These are phyloP conservation scores for Petasospora fabianii DNA, from an alignment of 1,139 yeast genomes.

Conservation along the genomic window DNA sequence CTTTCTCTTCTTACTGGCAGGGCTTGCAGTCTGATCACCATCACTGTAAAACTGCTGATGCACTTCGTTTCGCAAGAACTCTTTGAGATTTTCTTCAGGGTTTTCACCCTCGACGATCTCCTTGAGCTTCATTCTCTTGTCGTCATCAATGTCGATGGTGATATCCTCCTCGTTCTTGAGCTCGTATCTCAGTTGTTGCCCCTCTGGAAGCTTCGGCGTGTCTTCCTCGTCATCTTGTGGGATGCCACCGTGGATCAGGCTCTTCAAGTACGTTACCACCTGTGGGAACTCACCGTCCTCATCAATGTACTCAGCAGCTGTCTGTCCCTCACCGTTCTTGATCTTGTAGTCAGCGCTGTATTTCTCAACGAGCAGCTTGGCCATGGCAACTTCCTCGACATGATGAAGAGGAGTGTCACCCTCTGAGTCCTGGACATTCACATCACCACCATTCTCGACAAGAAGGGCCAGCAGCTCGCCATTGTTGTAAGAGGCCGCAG, in stretches of 20 bases:
- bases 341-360: conserved; percentile 61
- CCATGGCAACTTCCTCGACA: conserved; percentile 67
- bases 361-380: conserved; percentile 60
- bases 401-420: conserved; percentile 97
- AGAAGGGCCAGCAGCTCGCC: conserved; percentile 59
- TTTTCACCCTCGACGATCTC: conserved; percentile 71
- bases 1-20: conserved; percentile 9
- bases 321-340: conserved; percentile 69
- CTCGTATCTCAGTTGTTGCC: conserved; percentile 53
- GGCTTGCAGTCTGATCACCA: conserved; percentile 2
- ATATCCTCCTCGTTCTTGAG: conserved; percentile 44
- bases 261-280: conserved; percentile 57
- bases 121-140: conserved; percentile 61
- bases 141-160: conserved; percentile 41
- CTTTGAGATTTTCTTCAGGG: conserved; percentile 73
- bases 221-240: conserved; percentile 21
- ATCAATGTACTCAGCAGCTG: conserved; percentile 63
- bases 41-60: conserved; percentile 39
- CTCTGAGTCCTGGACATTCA: conserved; percentile 77
- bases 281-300: conserved; percentile 89
- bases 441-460: conserved; percentile 63
- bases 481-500: conserved; percentile 93
- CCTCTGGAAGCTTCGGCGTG: conserved; percentile 43
- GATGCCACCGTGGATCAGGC: conserved; percentile 38
- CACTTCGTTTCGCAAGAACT: conserved; percentile 62